These are phyloP conservation scores for Peniophora sp. DNA, from an alignment of 1,284 basidiomycete genomes.

Conservation along the genomic window DNA sequence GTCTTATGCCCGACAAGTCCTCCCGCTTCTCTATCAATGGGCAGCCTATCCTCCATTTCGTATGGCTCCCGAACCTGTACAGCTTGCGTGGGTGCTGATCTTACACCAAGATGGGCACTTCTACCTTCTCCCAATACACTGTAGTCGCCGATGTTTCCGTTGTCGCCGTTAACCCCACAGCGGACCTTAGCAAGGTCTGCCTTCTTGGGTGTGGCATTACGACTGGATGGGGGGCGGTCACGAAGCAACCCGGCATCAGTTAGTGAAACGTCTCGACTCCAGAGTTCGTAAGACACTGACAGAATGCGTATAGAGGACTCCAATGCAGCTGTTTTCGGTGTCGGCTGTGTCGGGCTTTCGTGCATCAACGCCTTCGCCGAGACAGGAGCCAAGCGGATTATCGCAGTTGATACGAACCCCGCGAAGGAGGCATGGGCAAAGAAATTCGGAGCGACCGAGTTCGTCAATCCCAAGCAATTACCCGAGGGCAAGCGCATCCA, in stretches of 20 bases:
- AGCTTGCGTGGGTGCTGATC: conserved; percentile 2
- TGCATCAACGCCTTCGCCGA: conserved; percentile 78
- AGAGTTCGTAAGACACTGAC: conserved; percentile 1
- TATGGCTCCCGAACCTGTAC: conserved; percentile 30
- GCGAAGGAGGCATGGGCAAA: conserved; percentile 82
- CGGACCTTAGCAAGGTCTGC: conserved; percentile 92
- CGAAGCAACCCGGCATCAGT: conserved; percentile 76
- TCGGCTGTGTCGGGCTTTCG: conserved; percentile 94
- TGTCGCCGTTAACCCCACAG: conserved; percentile 80
- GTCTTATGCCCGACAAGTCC: conserved; percentile 93
- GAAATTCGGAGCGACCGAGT: conserved; percentile 97
- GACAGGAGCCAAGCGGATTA: conserved; percentile 81
- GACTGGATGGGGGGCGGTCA: conserved; percentile 90
- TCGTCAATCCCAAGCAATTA: conserved; percentile 80
- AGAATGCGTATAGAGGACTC: conserved; percentile 56
- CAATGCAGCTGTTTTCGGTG: conserved; percentile 90
- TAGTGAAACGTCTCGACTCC: conserved; percentile 20
- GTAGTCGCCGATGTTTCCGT: conserved; percentile 97
- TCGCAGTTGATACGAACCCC: conserved; percentile 90
- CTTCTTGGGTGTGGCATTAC: conserved; percentile 95
- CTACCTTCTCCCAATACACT: conserved; percentile 98
- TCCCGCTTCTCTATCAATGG: conserved; percentile 89
- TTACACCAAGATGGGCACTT: conserved; percentile 85
- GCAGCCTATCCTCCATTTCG: conserved; percentile 86
- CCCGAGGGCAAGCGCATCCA: conserved; percentile 79